Evolutionary conservation across 1,139 yeast species (phyloP).

Genomic region (Saccharomyces hybrid): DNA sequence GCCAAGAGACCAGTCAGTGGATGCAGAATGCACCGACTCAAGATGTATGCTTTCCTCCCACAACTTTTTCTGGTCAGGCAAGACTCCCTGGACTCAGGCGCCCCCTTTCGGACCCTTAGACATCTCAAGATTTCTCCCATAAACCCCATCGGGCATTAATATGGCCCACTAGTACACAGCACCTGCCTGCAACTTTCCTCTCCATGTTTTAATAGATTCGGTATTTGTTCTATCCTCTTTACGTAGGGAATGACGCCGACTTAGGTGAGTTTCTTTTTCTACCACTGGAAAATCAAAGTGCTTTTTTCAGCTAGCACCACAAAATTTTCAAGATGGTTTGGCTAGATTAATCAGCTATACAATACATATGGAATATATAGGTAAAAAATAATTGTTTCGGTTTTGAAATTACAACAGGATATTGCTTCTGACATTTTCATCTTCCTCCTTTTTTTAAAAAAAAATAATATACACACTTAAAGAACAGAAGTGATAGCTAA

Average conservation of each 20-base stretch:
- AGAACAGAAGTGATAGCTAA: not conserved
- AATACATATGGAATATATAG: not conserved
- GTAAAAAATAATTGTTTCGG: not conserved
- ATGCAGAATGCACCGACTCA: too few species aligned
- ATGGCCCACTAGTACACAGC: not conserved
- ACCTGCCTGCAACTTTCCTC: not conserved
- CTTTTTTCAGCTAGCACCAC: not conserved
- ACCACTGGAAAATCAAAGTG: not conserved
- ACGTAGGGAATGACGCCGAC: not conserved
- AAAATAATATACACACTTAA: not conserved
- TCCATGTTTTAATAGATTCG: not conserved
- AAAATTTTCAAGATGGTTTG: not conserved
- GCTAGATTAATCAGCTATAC: not conserved
- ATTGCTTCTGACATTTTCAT: not conserved
- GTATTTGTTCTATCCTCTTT: not conserved
- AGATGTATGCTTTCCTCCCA: too few species aligned
- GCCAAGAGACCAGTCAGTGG: too few species aligned
- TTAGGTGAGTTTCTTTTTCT: not conserved
- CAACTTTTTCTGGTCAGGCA: too few species aligned
- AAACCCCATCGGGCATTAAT: not conserved
- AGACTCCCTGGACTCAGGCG: too few species aligned
- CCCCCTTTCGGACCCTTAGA: too few species aligned
- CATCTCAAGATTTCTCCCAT: not conserved
- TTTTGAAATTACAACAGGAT: not conserved
- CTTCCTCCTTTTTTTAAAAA: not conserved